Percentiles rank a stretch among this genome's conserved stretches.
Evolutionary conservation across 306 rosid species (phyloP).

Genomic region (Trifolium pratense): DNA sequence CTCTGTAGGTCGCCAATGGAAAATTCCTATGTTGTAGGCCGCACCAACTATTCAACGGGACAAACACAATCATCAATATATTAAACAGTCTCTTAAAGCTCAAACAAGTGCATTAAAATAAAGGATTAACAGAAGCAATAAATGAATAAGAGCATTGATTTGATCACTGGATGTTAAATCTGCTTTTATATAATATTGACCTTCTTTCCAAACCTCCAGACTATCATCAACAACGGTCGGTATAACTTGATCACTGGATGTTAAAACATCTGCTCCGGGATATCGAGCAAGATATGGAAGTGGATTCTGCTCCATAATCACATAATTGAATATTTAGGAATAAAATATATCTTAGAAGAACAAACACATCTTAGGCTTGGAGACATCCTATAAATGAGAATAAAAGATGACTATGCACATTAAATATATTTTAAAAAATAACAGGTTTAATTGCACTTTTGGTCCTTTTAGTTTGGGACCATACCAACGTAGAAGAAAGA

Average conservation of each 20-base stretch:
- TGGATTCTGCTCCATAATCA: conserved; percentile 81
- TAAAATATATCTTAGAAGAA: conserved; percentile 33
- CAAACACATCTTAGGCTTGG: conserved; percentile 10
- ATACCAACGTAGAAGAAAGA: not conserved
- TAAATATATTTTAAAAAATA: too few relatives aligned
- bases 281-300: conserved; percentile 92
- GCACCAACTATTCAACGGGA: conserved; percentile 62
- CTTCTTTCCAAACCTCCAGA: conserved; percentile 82
- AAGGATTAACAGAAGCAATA: not conserved
- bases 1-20: conserved; percentile 93
- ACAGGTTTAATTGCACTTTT: not conserved
- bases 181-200: conserved; percentile 52
- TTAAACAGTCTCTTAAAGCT: not conserved
- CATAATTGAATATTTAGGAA: conserved; percentile 36
- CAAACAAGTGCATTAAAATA: not conserved
- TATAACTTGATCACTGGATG: conserved; percentile 91
- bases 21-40: conserved; percentile 93
- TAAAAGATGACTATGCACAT: not conserved
- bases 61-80: conserved; percentile 13
- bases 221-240: conserved; percentile 94
- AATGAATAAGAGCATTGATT: not conserved
- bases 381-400: conserved; percentile 20
- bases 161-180: not conserved
- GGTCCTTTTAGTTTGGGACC: not conserved
- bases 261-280: conserved; percentile 92